phyloP scores from a whole-genome alignment of 2,329 filamentous ascomycete species.

The Aspergillus brunneoviolaceus region DNA sequence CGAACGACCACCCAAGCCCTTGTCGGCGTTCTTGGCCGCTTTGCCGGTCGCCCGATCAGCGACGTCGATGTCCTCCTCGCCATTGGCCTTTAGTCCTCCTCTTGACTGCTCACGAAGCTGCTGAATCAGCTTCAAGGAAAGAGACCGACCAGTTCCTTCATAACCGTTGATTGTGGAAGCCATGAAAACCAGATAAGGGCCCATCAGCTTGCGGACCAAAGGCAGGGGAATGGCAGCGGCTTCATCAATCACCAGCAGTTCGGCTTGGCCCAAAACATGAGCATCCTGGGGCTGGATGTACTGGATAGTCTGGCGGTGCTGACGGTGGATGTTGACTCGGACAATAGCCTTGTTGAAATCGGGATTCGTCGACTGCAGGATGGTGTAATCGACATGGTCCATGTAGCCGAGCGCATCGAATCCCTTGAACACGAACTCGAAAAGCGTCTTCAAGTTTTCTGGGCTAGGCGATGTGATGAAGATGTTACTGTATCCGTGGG shows the following conservation, averaged over 20 bases:
- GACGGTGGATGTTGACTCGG: slow-evolving; percentile 88
- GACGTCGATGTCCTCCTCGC: slow-evolving; percentile 61
- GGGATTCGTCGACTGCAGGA: slow-evolving; percentile 96
- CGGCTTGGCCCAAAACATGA: slow-evolving; percentile 90
- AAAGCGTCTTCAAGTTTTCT: slow-evolving; percentile 97
- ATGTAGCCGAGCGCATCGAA: slow-evolving; percentile 93
- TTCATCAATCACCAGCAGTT: slow-evolving; percentile 94
- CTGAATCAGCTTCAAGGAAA: slow-evolving; percentile 95
- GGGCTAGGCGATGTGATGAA: slow-evolving; percentile 98
- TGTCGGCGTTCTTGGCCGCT: slow-evolving; percentile 62
- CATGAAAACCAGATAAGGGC: slow-evolving; percentile 98
- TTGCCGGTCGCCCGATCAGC: slow-evolving; percentile 79
- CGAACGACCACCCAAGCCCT: slow-evolving; percentile 66
- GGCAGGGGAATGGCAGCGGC: slow-evolving; percentile 94
- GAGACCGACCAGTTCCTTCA: slow-evolving; percentile 90
- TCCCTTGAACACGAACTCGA: slow-evolving; percentile 97
- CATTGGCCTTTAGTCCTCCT: slow-evolving; percentile 56
- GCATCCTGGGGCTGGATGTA: slow-evolving; percentile 97
- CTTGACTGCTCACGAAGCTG: slow-evolving; percentile 92
- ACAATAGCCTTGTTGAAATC: slow-evolving; percentile 99
- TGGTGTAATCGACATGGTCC: slow-evolving; percentile 95
- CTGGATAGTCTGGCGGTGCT: slow-evolving; percentile 96
- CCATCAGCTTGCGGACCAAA: slow-evolving; percentile 89
- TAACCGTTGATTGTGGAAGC: slow-evolving; percentile 99
- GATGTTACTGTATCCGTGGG: slow-evolving; percentile 97